phyloP scores from a whole-genome alignment of 768 basidiomycete species.

The Holtermannia corniformis region DNA sequence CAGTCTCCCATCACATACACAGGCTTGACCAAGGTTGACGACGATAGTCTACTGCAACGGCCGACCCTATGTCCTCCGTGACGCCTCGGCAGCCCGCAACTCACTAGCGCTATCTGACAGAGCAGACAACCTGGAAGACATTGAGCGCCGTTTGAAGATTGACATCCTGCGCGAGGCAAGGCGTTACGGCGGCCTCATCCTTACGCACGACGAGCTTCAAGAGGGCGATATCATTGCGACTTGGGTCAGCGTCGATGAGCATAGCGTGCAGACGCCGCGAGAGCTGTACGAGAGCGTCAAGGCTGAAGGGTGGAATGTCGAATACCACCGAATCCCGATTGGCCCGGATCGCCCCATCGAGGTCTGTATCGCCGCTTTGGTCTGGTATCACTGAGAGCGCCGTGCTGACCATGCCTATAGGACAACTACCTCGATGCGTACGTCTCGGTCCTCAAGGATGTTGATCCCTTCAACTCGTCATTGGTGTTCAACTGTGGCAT shows the following conservation, averaged over 20 bases:
- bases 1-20: constrained; percentile 30
- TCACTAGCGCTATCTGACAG: constrained; percentile 76
- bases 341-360: constrained; percentile 86
- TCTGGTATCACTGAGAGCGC: neutral
- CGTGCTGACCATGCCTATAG: constrained; percentile 38
- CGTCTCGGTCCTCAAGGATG: constrained; percentile 63
- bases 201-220: constrained; percentile 88
- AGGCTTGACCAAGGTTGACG: neutral
- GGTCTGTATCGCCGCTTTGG: constrained; percentile 44
- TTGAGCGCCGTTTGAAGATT: constrained; percentile 69
- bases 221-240: constrained; percentile 71
- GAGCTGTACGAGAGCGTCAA: constrained; percentile 79
- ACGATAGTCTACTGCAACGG: constrained; percentile 27
- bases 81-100: constrained; percentile 69
- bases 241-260: constrained; percentile 81
- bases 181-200: constrained; percentile 75
- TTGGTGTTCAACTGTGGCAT: constrained; percentile 94
- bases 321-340: constrained; percentile 95
- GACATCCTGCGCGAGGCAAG: constrained; percentile 81
- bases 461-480: constrained; percentile 69
- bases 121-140: constrained; percentile 89
- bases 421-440: constrained; percentile 96
- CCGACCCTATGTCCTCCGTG: constrained; percentile 80
- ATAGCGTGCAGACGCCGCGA: constrained; percentile 72
- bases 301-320: constrained; percentile 80